Evolutionary conservation across 352 stramenopile species (phyloP), one percentile per base, ranked within the genome.

Genomic region (Pelagophyceae sp.): DNA sequence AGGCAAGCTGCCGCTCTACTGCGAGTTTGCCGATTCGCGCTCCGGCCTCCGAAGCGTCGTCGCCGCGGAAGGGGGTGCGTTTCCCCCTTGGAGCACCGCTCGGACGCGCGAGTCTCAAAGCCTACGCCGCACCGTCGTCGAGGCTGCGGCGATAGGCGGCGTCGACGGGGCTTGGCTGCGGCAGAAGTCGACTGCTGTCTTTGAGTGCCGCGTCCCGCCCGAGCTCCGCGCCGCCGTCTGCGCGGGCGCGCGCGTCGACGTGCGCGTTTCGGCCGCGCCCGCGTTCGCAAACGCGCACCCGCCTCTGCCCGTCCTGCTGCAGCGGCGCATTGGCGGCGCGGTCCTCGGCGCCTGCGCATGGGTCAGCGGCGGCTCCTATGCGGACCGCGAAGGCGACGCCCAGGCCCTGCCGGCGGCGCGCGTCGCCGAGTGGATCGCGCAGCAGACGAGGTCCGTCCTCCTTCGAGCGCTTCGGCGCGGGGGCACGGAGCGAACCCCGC

Each of bases 391-490:
- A 2, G 33, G 33, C 67, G 6, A n/a, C 38, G 38, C 11, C 19
- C 38, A 35, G 25, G 67, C 17, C 38, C 37, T 74, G 27, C 67
- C 67, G 67, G 67, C 67, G 3, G 67, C 35, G 35, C 67, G 67
- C 35, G 67, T 74, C 35, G 67, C 67, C 67, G 67, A 74, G 67
- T 74, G 67, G 67, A 17, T 74, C 67, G 67, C 67, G 2, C 38
- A 74, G 15, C 31, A 40, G n/a, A n/a, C n/a, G n/a, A n/a, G n/a
- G n/a, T n/a, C n/a, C n/a, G n/a, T n/a, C n/a, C n/a, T n/a, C n/a
- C n/a, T n/a, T n/a, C n/a, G n/a, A n/a, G n/a, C n/a, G n/a, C n/a
- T n/a, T n/a, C n/a, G n/a, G n/a, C n/a, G n/a, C n/a, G n/a, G n/a
- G n/a, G n/a, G n/a, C n/a, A n/a, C n/a, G n/a, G n/a, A n/a, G n/a